Evolutionary conservation across 345 rosid species (phyloP).

Genomic region (Boechera divaricarpa): DNA sequence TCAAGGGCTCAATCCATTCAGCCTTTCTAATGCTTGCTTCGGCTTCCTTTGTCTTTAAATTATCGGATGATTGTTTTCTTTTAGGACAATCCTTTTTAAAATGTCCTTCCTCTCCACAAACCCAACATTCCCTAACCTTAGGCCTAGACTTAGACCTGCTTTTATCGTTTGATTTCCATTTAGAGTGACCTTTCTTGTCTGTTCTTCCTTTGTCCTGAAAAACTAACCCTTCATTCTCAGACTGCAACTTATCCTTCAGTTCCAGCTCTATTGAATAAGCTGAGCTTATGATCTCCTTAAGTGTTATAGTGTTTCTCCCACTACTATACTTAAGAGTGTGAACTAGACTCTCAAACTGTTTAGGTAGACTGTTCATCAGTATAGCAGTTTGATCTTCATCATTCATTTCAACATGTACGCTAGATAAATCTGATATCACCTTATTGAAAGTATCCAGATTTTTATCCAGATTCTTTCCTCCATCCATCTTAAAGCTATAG

Average conservation of each 20-base stretch:
- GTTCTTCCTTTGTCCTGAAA: background rate
- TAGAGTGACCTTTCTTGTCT: background rate
- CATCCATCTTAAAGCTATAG: background rate
- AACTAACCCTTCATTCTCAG: background rate
- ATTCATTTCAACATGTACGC: background rate
- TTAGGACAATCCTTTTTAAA: background rate
- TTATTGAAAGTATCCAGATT: background rate
- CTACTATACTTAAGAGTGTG: background rate
- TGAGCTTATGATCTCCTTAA: background rate
- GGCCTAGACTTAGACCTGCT: background rate
- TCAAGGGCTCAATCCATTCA: background rate
- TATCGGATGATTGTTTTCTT: background rate
- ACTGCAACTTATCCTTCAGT: background rate
- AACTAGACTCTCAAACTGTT: background rate
- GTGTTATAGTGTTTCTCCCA: background rate
- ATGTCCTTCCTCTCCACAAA: background rate
- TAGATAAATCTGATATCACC: background rate
- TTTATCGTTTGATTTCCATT: background rate
- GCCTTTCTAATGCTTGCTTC: background rate
- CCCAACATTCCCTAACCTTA: background rate
- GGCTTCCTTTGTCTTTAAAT: accelerated
- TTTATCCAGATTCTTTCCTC: background rate
- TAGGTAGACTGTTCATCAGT: background rate
- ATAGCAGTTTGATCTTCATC: background rate
- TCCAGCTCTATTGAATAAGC: background rate